phyloP scores from a whole-genome alignment of 352 stramenopile genomes.

The Phytophthora cryptogea region DNA sequence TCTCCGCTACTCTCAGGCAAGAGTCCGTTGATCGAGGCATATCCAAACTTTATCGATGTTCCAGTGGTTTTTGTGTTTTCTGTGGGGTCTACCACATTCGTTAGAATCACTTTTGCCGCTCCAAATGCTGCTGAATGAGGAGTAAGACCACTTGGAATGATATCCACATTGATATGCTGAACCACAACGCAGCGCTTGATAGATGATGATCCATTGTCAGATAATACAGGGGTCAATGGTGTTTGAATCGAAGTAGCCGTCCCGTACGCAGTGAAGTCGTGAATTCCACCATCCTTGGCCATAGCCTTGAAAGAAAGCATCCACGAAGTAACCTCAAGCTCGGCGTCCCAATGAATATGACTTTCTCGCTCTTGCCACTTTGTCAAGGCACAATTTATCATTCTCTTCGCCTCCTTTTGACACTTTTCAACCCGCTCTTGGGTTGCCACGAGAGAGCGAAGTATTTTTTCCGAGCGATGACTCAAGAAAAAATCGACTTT shows the following conservation, averaged over 20 bases:
- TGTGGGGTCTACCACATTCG: conserved; percentile 5
- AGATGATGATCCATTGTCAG: conserved; percentile 15
- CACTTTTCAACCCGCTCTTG: conserved; percentile 19
- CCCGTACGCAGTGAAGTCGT: conserved; percentile 27
- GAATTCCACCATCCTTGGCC: conserved; percentile 13
- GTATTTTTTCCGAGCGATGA: conserved; percentile 26
- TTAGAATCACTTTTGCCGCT: conserved; percentile 14
- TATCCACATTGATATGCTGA: conserved; percentile 26
- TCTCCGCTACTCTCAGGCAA: conserved; percentile 9
- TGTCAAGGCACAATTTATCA: neutral
- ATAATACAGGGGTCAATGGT: conserved; percentile 9
- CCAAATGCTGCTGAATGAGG: conserved; percentile 29
- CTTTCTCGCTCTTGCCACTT: conserved; percentile 9
- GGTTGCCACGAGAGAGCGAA: conserved; percentile 15
- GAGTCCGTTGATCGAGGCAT: conserved; percentile 31
- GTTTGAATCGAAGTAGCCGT: conserved; percentile 26
- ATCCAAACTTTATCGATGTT: conserved; percentile 23
- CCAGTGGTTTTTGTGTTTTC: conserved; percentile 14
- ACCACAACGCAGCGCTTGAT: conserved; percentile 22
- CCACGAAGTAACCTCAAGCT: conserved; percentile 29
- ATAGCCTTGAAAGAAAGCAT: conserved; percentile 27
- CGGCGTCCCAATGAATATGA: conserved; percentile 24
- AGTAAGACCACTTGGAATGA: conserved; percentile 14
- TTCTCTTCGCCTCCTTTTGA: conserved; percentile 25
- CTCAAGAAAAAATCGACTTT: conserved; percentile 25